These are phyloP conservation scores for Pythium phragmitis DNA, from an alignment of 352 stramenopile species.

Conservation along the genomic window DNA sequence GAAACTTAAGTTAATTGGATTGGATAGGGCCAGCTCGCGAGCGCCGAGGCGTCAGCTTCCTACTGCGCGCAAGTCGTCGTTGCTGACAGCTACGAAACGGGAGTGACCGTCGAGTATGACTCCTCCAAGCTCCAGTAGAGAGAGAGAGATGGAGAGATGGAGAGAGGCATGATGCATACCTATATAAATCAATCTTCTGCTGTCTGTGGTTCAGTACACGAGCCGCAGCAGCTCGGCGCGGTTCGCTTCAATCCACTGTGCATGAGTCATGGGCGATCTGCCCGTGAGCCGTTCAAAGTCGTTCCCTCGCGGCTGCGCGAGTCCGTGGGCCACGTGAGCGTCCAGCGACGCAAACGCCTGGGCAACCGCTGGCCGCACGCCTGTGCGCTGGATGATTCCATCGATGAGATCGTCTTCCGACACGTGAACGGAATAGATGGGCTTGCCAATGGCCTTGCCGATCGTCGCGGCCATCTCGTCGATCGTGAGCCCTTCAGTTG, in stretches of 20 bases:
- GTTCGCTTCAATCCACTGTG: slow-evolving; percentile 5
- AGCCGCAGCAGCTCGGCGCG: neutral
- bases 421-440: neutral
- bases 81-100: slow-evolving; percentile 1
- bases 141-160: neutral
- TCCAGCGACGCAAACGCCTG: slow-evolving; percentile 4
- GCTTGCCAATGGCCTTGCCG: slow-evolving; percentile 2
- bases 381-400: neutral
- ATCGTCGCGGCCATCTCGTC: slow-evolving; percentile 9
- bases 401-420: slow-evolving; percentile 2
- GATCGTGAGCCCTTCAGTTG: slow-evolving; percentile 1
- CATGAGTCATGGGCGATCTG: neutral
- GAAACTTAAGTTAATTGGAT: too few relatives aligned
- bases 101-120: slow-evolving; percentile 9
- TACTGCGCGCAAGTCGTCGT: slow-evolving; percentile 11
- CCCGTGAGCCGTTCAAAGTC: slow-evolving; percentile 1
- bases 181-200: neutral
- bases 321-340: neutral
- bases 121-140: slow-evolving; percentile 9
- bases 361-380: neutral
- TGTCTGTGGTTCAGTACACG: neutral
- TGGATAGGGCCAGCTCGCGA: slow-evolving; percentile 7
- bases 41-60: slow-evolving; percentile 6
- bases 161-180: neutral
- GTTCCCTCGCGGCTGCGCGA: neutral